Evolutionary conservation across 768 basidiomycete genomes (phyloP), one percentile per base, ranked within the genome.

Genomic region (Tephrocybe sp.): DNA sequence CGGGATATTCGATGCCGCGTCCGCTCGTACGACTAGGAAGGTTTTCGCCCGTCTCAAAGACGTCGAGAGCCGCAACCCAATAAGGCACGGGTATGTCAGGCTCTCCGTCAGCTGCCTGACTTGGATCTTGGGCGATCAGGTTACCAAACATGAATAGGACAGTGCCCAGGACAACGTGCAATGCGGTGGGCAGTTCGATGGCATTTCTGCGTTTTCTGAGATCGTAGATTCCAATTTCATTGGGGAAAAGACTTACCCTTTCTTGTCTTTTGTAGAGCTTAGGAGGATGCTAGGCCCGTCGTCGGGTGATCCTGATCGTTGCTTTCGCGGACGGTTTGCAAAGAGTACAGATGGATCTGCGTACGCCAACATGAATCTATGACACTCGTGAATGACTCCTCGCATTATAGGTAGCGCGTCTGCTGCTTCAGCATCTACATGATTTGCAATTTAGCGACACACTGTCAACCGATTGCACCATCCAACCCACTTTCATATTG

Each of bases 51-150:
- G 78, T 80, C 66, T 86, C 83, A 58, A 88, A 84, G 6, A 84
- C 81, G 59, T 86, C 84, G 47, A 89, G 71, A 1, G 85, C 83
- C n/a, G 79, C 76, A 33, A 84, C 73, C 80, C 82, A 87, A 62
- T 85, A 87, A 0, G 77, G 72, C 4, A 72, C 68, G 11, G 81
- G 71, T 2, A 60, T 66, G 12, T 60, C 59, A 8, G 83, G 84
- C 56, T 88, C 85, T 34, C 79, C 84, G 3, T 72, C 64, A 10
- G 80, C 65, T 1, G 77, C 78, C 12, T 82, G 67, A 1, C 73
- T 62, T 1, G 79, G 66, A 39, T 81, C 72, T 52, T 77, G 76
- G 5, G 75, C 75, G 47, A 88, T 74, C 49, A 83, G 65, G 56
- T 77, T 83, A 41, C 84, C 86, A 53, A 85, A 79, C 51, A 82